Percentiles rank a stretch among this genome's conserved stretches.
phyloP scores from a whole-genome alignment of 768 basidiomycete genomes.

The Calocybe gangraenosa region DNA sequence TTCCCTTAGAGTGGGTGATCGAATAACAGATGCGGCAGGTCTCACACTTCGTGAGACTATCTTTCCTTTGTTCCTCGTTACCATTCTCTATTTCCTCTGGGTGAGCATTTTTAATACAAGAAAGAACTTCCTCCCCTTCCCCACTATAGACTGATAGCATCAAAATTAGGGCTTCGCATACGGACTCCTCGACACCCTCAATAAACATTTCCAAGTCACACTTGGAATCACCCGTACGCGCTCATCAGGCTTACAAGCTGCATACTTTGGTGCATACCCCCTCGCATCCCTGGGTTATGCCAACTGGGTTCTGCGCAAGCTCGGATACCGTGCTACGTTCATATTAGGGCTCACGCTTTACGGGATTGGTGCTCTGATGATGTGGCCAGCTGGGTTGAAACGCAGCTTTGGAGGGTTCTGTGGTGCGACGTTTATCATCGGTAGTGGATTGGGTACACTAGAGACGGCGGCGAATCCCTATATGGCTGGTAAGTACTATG shows the following conservation, averaged over 20 bases:
- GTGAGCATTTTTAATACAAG: conserved; percentile 12
- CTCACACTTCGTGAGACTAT: conserved; percentile 28
- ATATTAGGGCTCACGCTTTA: conserved; percentile 27
- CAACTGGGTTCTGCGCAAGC: conserved; percentile 29
- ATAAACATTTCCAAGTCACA: conserved; percentile 31
- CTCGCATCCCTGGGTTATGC: conserved; percentile 29
- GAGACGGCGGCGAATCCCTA: conserved; percentile 32
- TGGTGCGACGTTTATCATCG: conserved; percentile 31
- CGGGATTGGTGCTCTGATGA: conserved; percentile 29
- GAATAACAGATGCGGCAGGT: conserved; percentile 26
- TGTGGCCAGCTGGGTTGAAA: conserved; percentile 32
- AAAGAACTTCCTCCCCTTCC: neutral
- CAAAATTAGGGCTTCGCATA: conserved; percentile 26
- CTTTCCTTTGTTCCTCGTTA: conserved; percentile 29
- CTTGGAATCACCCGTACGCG: conserved; percentile 29
- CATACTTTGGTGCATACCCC: conserved; percentile 32
- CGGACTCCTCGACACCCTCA: conserved; percentile 29
- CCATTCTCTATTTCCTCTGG: conserved; percentile 33
- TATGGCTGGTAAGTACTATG: conserved; percentile 24
- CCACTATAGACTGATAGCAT: neutral
- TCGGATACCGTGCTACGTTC: conserved; percentile 29
- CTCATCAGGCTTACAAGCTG: conserved; percentile 30
- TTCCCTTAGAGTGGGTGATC: conserved; percentile 28
- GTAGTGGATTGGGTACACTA: conserved; percentile 27
- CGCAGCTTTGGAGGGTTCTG: conserved; percentile 31